These are phyloP conservation scores for Eimeria praecox DNA, from an alignment of 169 alveolate genomes.

Conservation along the genomic window DNA sequence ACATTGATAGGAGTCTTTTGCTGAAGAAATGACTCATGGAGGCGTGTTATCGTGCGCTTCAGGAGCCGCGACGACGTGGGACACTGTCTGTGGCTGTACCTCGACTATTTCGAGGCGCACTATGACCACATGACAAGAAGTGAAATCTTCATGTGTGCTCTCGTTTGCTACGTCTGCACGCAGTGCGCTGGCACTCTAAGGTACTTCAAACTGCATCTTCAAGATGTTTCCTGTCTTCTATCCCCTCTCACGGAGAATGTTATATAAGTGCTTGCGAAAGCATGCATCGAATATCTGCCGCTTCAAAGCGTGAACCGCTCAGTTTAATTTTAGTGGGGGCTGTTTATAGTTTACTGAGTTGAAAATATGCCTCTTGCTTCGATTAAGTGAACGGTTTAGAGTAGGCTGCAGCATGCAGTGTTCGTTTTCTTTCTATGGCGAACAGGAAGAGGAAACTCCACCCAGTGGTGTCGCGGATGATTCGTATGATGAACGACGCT, in stretches of 20 bases:
- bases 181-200: constrained; percentile 66
- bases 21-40: not conserved
- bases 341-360: not conserved
- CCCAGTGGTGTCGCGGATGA: constrained; percentile 77
- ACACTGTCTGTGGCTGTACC: constrained; percentile 81
- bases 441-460: constrained; percentile 62
- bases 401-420: not conserved
- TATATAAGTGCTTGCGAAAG: not conserved
- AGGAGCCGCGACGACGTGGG: constrained; percentile 80
- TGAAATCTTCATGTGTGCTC: constrained; percentile 80
- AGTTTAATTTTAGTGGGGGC: too few species aligned
- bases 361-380: not conserved
- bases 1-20: not conserved
- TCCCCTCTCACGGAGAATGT: not conserved
- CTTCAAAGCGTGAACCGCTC: too few species aligned
- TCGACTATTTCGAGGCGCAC: constrained; percentile 71
- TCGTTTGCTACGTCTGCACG: constrained; percentile 76
- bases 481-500: constrained; percentile 69
- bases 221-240: not conserved
- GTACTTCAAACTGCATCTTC: not conserved
- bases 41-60: not conserved
- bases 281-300: too few species aligned
- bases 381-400: not conserved
- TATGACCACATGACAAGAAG: constrained; percentile 65
- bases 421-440: not conserved